These are phyloP conservation scores for Senecio squalidus DNA, from an alignment of 140 eudicot genomes.

Conservation along the genomic window DNA sequence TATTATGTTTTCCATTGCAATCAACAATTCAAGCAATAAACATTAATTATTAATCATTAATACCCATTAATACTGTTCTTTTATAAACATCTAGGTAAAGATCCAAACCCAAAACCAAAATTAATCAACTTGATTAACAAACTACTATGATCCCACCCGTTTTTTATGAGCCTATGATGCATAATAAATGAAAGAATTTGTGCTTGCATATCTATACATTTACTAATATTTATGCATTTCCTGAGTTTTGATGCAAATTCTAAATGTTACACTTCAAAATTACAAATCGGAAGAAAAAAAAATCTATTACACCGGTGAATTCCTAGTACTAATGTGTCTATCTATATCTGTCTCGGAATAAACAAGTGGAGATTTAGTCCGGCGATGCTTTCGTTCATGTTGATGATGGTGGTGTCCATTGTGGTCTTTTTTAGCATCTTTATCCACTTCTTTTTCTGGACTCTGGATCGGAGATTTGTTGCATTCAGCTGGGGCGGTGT, in stretches of 20 bases:
- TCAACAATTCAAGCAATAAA: too few relatives aligned
- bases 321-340: slow-evolving; percentile 12
- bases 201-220: not conserved
- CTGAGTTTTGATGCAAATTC: too few relatives aligned
- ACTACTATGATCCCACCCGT: too few relatives aligned
- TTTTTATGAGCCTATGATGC: too few relatives aligned
- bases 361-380: slow-evolving; percentile 34
- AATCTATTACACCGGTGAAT: slow-evolving; percentile 17
- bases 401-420: slow-evolving; percentile 28
- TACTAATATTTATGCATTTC: not conserved
- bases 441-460: slow-evolving; percentile 15
- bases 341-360: slow-evolving; percentile 23
- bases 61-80: too few relatives aligned
- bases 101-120: too few relatives aligned
- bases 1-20: too few relatives aligned
- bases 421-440: slow-evolving; percentile 13
- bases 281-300: too few relatives aligned
- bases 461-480: slow-evolving; percentile 19
- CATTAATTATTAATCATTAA: too few relatives aligned
- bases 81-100: too few relatives aligned
- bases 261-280: too few relatives aligned
- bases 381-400: slow-evolving; percentile 27
- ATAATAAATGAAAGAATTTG: not conserved
- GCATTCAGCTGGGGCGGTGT: slow-evolving; percentile 34
- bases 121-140: too few relatives aligned